Evolutionary conservation across 2,329 filamentous ascomycete species (phyloP).

Genomic region (Pseudogymnoascus sp.): DNA sequence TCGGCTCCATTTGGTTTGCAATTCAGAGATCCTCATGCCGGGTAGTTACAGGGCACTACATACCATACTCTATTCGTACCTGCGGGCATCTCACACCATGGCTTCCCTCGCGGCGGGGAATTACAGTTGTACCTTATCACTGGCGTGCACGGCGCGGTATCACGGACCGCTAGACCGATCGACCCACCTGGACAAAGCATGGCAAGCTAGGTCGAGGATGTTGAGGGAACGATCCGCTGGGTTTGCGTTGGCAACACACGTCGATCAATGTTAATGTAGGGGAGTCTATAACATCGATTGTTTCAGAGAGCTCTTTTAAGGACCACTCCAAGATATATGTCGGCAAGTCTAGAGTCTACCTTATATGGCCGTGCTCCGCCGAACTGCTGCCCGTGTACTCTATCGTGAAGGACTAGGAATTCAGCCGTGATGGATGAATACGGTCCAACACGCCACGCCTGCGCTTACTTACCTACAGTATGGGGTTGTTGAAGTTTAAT

Average conservation of each 20-base stretch:
- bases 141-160: background rate
- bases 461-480: background rate
- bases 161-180: background rate
- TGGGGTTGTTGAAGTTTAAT: slow-evolving; percentile 6
- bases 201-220: background rate
- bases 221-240: background rate
- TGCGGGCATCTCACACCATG: background rate
- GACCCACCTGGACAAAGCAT: background rate
- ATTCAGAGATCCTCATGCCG: background rate
- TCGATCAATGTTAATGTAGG: background rate
- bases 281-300: background rate
- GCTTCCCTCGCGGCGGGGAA: background rate
- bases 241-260: background rate
- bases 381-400: background rate
- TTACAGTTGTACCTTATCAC: background rate
- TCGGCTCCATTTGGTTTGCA: background rate
- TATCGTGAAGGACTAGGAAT: background rate
- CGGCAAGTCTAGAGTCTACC: slow-evolving; percentile 3
- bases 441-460: background rate
- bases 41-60: background rate
- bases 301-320: slow-evolving; percentile 3
- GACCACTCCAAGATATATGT: background rate
- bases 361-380: background rate
- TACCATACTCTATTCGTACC: background rate
- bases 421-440: slow-evolving; percentile 7